Percentiles rank a stretch among this genome's conserved stretches.
phyloP scores from a whole-genome alignment of 495 filamentous ascomycete genomes.

The Penicillium cosmopolitanum region DNA sequence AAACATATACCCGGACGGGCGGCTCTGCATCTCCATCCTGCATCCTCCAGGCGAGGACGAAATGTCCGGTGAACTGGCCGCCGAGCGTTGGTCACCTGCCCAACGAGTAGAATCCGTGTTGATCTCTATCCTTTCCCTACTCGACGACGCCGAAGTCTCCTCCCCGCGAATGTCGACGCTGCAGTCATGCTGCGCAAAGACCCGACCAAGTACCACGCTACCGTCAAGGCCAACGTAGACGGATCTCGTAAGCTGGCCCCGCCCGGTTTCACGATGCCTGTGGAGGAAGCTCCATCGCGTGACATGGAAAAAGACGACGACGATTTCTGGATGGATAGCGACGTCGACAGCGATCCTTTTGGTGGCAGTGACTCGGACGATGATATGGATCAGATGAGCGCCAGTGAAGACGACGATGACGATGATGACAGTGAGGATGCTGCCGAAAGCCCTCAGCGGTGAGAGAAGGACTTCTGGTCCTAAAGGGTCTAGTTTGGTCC shows the following conservation, averaged over 20 bases:
- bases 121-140: slow-evolving; percentile 87
- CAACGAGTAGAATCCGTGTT: slow-evolving; percentile 94
- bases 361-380: slow-evolving; percentile 67
- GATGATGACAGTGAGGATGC: slow-evolving; percentile 21
- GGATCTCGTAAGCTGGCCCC: slow-evolving; percentile 73
- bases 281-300: slow-evolving; percentile 58
- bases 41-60: slow-evolving; percentile 89
- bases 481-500: not conserved
- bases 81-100: slow-evolving; percentile 90
- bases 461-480: not conserved
- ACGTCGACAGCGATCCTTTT: slow-evolving; percentile 76
- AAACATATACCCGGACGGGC: slow-evolving; percentile 89
- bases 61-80: slow-evolving; percentile 85
- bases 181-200: slow-evolving; percentile 80
- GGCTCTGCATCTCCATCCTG: slow-evolving; percentile 94
- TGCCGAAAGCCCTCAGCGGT: not conserved
- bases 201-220: slow-evolving; percentile 65
- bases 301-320: slow-evolving; percentile 73
- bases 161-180: slow-evolving; percentile 95
- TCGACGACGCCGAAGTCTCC: slow-evolving; percentile 91
- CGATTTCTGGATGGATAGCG: slow-evolving; percentile 83
- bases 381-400: slow-evolving; percentile 61
- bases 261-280: slow-evolving; percentile 77
- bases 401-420: slow-evolving; percentile 59
- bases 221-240: slow-evolving; percentile 72